A percentile compares a stretch with the other conserved stretches of the same genome.
These are phyloP conservation scores for Arbutus unedo DNA, from an alignment of 148 eudicot species.

Conservation along the genomic window DNA sequence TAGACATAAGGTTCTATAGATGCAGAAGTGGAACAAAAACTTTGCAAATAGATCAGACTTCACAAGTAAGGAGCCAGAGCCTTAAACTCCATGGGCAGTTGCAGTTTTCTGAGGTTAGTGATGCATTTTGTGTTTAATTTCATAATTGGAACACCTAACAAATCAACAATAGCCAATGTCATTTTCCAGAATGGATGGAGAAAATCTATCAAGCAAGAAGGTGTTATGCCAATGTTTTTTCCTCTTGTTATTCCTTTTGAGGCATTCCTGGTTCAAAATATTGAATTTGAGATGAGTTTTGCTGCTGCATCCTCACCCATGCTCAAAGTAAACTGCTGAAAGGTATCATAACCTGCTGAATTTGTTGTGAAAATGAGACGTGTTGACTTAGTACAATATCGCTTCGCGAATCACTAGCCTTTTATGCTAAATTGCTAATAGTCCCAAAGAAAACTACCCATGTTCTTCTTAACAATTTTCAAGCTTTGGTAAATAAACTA, in stretches of 20 bases:
- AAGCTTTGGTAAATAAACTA: background rate
- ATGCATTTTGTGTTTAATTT: no score
- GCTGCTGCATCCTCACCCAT: slow-evolving; percentile 71
- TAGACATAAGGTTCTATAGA: no score
- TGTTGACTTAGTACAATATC: slow-evolving; percentile 65
- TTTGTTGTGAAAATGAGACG: slow-evolving; percentile 78
- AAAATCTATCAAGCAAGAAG: no score
- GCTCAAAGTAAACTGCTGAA: slow-evolving; percentile 58
- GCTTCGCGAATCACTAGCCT: background rate
- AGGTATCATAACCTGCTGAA: slow-evolving; percentile 71
- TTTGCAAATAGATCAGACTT: background rate
- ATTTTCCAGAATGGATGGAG: no score
- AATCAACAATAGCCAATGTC: no score
- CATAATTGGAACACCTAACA: no score
- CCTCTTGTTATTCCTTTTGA: no score
- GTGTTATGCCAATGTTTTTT: no score
- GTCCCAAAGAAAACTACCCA: background rate
- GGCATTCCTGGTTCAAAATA: slow-evolving; percentile 29
- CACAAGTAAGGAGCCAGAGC: background rate
- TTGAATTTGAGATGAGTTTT: slow-evolving; percentile 57
- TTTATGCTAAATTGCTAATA: no score
- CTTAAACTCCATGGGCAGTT: background rate
- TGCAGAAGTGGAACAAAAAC: no score
- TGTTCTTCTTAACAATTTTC: background rate
- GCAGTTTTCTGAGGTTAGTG: no score